Evolutionary conservation across 192 early-diverging fungal species (phyloP), one percentile per base, ranked within the genome.

Genomic region (Coemansia sp.): DNA sequence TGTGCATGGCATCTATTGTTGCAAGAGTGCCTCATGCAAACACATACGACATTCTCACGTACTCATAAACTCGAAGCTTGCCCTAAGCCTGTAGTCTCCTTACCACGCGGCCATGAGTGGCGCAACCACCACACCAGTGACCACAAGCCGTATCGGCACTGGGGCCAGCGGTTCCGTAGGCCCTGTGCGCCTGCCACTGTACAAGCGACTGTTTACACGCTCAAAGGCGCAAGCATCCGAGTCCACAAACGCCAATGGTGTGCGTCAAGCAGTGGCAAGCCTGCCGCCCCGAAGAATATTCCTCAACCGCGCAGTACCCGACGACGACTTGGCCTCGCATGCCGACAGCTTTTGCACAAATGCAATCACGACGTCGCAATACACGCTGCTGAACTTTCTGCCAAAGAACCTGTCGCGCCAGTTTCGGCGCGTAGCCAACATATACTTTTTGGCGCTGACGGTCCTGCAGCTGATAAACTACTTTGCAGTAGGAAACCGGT

Each of bases 391-490:
- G 15, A 88, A 90, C 0, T 99, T 98, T 74, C 67, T 99, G 17
- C 95, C 95, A 17, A 95, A 94, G 70, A 97, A 97, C 63, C 67
- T 99, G 60, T 91, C 92, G 68, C 94, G 97, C 83, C 95, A 99
- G 82, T 99, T 99, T 72, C 88, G 93, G 11, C 85, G 87, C 36
- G 84, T 95, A 12, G 97, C 97, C 43, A 99, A 99, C 73, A 84
- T 97, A 22, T 99, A 95, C 76, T 99, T 99, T 72, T 70, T 95
- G 46, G 88, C 89, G 53, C 65, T 97, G 29, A 90, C 94, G 4
- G 83, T 95, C 33, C 81, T 97, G 50, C 94, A 96, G 74, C 78
- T 86, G n/a, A 89, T 93, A 41, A 83, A 86, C 0, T 80, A 83
- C 19, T 88, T 91, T 57, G 55, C 72, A 15, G 74, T 79, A 1